Evolutionary conservation across 2,329 filamentous ascomycete species (phyloP), one percentile per base, ranked within the genome.

Genomic region (Apiospora malaysiana): DNA sequence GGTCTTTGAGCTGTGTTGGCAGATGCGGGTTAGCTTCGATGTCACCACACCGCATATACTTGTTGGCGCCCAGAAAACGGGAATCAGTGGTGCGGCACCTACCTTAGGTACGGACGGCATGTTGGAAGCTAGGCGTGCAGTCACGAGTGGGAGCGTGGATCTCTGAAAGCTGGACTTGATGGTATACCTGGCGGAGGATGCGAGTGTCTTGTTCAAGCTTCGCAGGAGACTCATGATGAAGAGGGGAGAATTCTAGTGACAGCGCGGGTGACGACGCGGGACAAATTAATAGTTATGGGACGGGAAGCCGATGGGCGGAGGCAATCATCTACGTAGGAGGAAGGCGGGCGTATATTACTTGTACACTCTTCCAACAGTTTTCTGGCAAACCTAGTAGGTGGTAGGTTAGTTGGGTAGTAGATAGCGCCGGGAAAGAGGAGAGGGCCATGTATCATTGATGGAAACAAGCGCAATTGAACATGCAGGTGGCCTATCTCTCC

Each of bases 1-100:
- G 89, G 76, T 95, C 93, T 78, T 91, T 93, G 78, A 95, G 89
- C 91, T 94, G 8, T 49, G n/a, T 37, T 7, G 18, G 18, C 2
- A 18, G 18, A n/a, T 4, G n/a, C n/a, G 4, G 43, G 18, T 67
- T 46, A 67, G 65, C 40, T 45, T 4, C 42, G 16, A n/a, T 49
- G 46, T 21, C 25, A 21, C 18, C n/a, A 40, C 27, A 40, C 6
- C n/a, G n/a, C 27, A 40, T 7, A 37, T 12, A 21, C 18, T 40
- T 14, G 21, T 40, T 18, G 32, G 32, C 32, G 32, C 32, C 14
- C 32, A n/a, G 32, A 27, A 37, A 21, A 7, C 32, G 32, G 56
- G 32, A 18, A 40, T 8, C 21, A n/a, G 9, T 23, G 32, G 43
- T 46, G 9, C 21, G 32, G 43, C 45, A 71, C 72, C 67, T 45